These are phyloP conservation scores for Globisporangium emineosum DNA, from an alignment of 352 stramenopile species.

Conservation along the genomic window DNA sequence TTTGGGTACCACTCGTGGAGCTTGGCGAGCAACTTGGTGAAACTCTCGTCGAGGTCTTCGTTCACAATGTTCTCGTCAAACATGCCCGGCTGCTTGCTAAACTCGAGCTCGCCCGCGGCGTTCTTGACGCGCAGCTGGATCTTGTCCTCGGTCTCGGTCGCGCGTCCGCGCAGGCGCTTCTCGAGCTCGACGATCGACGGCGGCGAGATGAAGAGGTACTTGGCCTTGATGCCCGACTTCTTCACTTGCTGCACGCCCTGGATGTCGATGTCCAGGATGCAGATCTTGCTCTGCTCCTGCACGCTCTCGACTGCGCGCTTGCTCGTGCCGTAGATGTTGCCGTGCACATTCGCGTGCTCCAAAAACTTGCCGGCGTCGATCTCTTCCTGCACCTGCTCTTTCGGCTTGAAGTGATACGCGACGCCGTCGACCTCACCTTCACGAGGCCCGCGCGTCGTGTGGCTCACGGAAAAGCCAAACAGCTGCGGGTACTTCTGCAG, in stretches of 20 bases:
- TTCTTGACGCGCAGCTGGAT: slow-evolving; percentile 93
- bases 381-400: slow-evolving; percentile 91
- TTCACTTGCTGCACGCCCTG: slow-evolving; percentile 96
- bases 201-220: slow-evolving; percentile 97
- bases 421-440: slow-evolving; percentile 94
- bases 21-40: slow-evolving; percentile 56
- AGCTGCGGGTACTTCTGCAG: slow-evolving; percentile 76
- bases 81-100: slow-evolving; percentile 69
- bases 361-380: slow-evolving; percentile 96
- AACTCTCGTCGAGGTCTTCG: slow-evolving; percentile 82
- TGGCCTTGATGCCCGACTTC: slow-evolving; percentile 76
- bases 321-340: slow-evolving; percentile 97
- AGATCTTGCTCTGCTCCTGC: slow-evolving; percentile 93
- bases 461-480: slow-evolving; percentile 97
- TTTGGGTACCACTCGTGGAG: slow-evolving; percentile 79
- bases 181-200: slow-evolving; percentile 95
- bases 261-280: slow-evolving; percentile 98
- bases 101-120: slow-evolving; percentile 92
- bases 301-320: slow-evolving; percentile 91
- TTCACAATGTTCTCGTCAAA: slow-evolving; percentile 92
- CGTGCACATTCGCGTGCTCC: slow-evolving; percentile 97
- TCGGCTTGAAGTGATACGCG: slow-evolving; percentile 96
- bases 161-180: slow-evolving; percentile 90
- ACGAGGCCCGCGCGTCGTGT: slow-evolving; percentile 95
- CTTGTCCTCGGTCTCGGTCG: slow-evolving; percentile 96